Conservation (phyloP, 1,139 yeast genomes). For the Blastobotrys proliferans region DNA sequence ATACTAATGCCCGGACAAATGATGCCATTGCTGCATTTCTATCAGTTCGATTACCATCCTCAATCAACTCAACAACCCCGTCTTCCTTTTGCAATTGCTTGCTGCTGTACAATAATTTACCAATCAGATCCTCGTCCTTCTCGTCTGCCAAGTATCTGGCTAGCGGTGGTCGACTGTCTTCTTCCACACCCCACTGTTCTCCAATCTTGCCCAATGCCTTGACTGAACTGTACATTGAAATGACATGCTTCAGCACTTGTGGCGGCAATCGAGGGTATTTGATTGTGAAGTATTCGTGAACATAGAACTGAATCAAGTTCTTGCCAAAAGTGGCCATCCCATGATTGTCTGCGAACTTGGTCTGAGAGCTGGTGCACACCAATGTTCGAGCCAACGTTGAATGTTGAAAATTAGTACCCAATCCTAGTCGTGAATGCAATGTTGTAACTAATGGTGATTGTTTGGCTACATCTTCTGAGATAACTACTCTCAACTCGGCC, state of each 20-base stretch:
- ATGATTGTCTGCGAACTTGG: slow-evolving; percentile 61
- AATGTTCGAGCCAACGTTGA: slow-evolving; percentile 79
- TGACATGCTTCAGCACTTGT: slow-evolving; percentile 67
- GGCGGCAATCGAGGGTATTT: slow-evolving; percentile 89
- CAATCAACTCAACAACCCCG: slow-evolving; percentile 39
- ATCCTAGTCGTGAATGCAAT: slow-evolving; percentile 69
- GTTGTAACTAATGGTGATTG: slow-evolving; percentile 70
- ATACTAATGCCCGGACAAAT: slow-evolving; percentile 49
- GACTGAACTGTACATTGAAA: slow-evolving; percentile 67
- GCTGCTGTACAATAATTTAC: slow-evolving; percentile 33
- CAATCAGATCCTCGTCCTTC: slow-evolving; percentile 46
- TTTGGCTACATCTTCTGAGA: slow-evolving; percentile 45
- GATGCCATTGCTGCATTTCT: slow-evolving; percentile 43
- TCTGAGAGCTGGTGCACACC: slow-evolving; percentile 46
- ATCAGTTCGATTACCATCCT: slow-evolving; percentile 33
- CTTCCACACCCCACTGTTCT: slow-evolving; percentile 79
- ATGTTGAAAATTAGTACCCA: slow-evolving; percentile 44
- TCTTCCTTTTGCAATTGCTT: slow-evolving; percentile 33
- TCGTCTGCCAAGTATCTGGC: slow-evolving; percentile 68
- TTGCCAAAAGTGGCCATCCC: slow-evolving; percentile 83
- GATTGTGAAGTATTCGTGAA: slow-evolving; percentile 65
- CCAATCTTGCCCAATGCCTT: slow-evolving; percentile 63
- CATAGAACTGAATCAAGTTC: slow-evolving; percentile 69
- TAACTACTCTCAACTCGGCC: slow-evolving; percentile 17
- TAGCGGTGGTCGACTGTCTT: slow-evolving; percentile 59